Conservation (phyloP, 2,329 filamentous ascomycete species). For the Lasiodiplodia hormozganensis region DNA sequence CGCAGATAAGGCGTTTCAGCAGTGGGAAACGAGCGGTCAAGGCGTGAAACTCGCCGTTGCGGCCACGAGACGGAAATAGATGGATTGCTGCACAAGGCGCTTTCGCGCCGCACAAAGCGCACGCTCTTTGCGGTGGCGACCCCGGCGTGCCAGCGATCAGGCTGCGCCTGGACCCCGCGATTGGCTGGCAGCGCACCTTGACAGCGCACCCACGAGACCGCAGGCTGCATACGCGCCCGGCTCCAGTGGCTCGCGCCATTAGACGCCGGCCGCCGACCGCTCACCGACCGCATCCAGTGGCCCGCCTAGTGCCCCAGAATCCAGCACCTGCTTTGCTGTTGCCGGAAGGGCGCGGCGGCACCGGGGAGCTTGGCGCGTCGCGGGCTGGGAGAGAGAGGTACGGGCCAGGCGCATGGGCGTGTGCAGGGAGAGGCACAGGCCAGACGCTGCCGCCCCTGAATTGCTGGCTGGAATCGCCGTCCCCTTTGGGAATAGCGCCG, state of each 20-base stretch:
- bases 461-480: constrained; percentile 12
- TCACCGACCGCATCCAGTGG: not conserved
- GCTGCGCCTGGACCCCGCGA: not conserved
- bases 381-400: not conserved
- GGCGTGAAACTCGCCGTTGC: constrained; percentile 14
- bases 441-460: constrained; percentile 9
- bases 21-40: constrained; percentile 13
- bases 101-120: constrained; percentile 4
- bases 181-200: constrained; percentile 9
- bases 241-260: not conserved
- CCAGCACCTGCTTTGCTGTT: constrained; percentile 1
- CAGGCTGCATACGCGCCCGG: constrained; percentile 22
- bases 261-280: constrained; percentile 9
- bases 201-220: constrained; percentile 13
- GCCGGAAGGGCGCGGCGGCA: constrained; percentile 15
- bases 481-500: constrained; percentile 8
- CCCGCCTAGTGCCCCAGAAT: not conserved
- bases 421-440: constrained; percentile 3
- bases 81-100: constrained; percentile 12
- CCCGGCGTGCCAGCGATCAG: not conserved
- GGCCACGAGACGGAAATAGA: constrained; percentile 18
- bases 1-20: constrained; percentile 17
- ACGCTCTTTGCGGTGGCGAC: not conserved
- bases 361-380: constrained; percentile 11
- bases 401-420: constrained; percentile 13